Base-by-base conservation (phyloP, 352 stramenopile species). In the Thraustotheca clavata region DNA sequence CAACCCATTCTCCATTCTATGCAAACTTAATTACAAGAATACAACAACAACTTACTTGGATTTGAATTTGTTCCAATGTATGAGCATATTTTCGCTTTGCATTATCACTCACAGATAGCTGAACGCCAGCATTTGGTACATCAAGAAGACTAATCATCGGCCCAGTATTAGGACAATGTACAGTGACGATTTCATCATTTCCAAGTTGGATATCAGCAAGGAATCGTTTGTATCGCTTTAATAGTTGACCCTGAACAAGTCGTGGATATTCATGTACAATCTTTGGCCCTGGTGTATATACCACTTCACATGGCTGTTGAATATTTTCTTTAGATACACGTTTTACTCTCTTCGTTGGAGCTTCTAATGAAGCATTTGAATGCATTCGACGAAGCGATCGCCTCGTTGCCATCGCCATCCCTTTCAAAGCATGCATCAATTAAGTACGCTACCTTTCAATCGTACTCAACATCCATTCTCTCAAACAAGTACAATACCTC, bases 181-280 rank as follows among this genome's bases (percentile, higher is more conserved):
- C 74, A n/a, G 84, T 93, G 32, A 74, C 66, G 39, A 86, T 66
- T 24, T 80, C 60, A 5, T 71, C 43, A 6, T 73, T 60, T 9
- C 67, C 71, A 0, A 93, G 71, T 70, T 90, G 76, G 4, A 93
- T 75, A 33, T 93, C 84, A 3, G 84, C 82, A 16, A 93, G 71
- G 61, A 93, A 93, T 8, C 84, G 77, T 60, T 93, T 93, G 78
- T 93, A 93, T 27, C 84, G 80, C 35, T 78, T 71, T 49, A 91
- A 46, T 18, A 91, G 63, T 2, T 77, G 68, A 4, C 76, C 84
- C 8, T 73, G 71, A 3, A 88, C 70, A 14, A 93, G 69, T 34
- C 68, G 75, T 9, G 69, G 63, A 60, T 91, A 93, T 22, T 59
- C 32, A 24, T 83, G 70, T 41, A 93, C 32, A 22, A 90, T 61